These are phyloP conservation scores for Cucumis cinereus DNA, from an alignment of 306 rosid genomes.

Conservation along the genomic window DNA sequence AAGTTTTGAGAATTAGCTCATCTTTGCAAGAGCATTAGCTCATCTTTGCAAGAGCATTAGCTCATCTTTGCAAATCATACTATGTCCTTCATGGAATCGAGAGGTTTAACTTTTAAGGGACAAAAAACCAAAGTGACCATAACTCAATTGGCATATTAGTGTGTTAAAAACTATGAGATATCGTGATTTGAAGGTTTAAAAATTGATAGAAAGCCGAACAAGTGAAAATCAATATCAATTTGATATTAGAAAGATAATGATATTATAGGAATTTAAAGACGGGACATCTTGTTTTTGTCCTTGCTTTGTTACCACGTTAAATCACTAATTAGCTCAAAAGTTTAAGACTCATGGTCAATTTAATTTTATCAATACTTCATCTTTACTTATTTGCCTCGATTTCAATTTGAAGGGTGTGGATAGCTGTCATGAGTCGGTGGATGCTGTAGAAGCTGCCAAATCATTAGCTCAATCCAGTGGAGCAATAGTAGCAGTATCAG, in stretches of 20 bases:
- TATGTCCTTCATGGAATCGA: neutral
- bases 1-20: neutral
- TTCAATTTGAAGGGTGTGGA: constrained; percentile 53
- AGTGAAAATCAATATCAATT: no score
- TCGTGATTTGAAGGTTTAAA: no score
- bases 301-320: no score
- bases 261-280: no score
- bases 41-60: neutral
- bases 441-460: constrained; percentile 76
- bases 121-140: neutral
- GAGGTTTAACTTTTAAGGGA: neutral
- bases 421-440: constrained; percentile 58
- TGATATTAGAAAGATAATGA: no score
- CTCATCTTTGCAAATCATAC: neutral
- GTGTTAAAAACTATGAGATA: no score
- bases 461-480: constrained; percentile 54
- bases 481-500: constrained; percentile 72
- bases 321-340: no score
- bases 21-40: neutral
- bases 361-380: no score
- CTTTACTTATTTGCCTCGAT: neutral
- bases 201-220: no score
- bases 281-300: no score
- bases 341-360: no score
- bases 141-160: no score